Percentiles rank a stretch among this genome's conserved stretches.
phyloP scores from a whole-genome alignment of 768 basidiomycete genomes.

The Hirschioporus abietinus region DNA sequence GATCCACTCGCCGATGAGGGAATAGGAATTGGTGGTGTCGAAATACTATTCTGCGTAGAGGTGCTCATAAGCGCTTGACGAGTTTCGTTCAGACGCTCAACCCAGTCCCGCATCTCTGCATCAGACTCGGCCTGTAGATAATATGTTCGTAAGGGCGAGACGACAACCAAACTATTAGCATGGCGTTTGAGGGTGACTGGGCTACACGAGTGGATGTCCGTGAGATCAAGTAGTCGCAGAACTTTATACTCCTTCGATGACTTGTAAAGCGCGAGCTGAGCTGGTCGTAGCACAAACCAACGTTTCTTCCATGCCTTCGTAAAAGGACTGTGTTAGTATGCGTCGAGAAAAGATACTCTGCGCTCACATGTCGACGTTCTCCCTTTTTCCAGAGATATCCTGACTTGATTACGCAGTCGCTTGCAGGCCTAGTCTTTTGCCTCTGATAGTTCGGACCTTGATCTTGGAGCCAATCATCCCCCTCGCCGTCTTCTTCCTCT shows the following conservation, averaged over 20 bases:
- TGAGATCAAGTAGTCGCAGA: conserved; percentile 79
- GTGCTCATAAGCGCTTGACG: conserved; percentile 59
- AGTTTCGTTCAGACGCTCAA: conserved; percentile 73
- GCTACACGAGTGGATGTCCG: conserved; percentile 87
- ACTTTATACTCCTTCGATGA: conserved; percentile 91
- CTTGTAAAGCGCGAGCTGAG: conserved; percentile 96
- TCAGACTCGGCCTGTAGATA: conserved; percentile 77
- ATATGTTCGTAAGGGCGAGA: conserved; percentile 85
- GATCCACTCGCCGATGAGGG: conserved; percentile 31
- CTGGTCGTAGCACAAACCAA: conserved; percentile 93
- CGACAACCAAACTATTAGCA: conserved; percentile 83
- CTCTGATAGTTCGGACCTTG: neutral
- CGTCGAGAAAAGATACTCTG: neutral
- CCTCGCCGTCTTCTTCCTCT: conserved; percentile 62
- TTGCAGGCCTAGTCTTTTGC: conserved; percentile 27
- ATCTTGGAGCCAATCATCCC: conserved; percentile 30
- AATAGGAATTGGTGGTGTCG: conserved; percentile 49
- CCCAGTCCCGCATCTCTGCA: conserved; percentile 80
- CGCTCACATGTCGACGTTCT: conserved; percentile 85
- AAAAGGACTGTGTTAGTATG: conserved; percentile 9
- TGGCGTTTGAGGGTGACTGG: conserved; percentile 87
- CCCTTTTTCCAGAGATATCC: conserved; percentile 99
- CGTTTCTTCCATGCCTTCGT: conserved; percentile 97
- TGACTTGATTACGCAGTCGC: conserved; percentile 76
- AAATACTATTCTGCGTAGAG: conserved; percentile 49